Conservation (phyloP, 352 stramenopile genomes). For the Globisporangium cylindrosporum region DNA sequence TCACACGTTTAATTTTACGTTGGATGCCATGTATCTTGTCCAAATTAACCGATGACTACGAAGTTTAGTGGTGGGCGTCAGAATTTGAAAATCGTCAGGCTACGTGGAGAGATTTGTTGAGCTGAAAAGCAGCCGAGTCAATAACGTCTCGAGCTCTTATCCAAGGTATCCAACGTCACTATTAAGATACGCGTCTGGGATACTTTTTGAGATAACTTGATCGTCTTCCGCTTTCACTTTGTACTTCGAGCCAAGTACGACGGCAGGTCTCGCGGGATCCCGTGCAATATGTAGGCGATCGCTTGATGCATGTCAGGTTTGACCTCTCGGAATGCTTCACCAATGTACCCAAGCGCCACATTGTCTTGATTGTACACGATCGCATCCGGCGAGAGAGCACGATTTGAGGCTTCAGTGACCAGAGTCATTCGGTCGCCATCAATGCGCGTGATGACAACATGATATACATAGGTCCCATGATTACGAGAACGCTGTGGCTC, state of each 20-base stretch:
- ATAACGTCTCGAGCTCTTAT: not conserved
- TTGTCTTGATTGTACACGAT: not conserved
- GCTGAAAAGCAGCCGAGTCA: not conserved
- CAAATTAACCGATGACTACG: not conserved
- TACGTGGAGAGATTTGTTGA: not conserved
- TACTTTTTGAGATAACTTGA: not conserved
- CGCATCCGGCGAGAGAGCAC: not conserved
- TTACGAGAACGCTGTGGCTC: not conserved
- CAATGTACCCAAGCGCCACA: not conserved
- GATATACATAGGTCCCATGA: not conserved
- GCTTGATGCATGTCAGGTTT: not conserved
- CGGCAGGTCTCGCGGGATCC: not conserved
- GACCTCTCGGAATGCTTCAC: not conserved
- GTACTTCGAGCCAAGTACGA: not conserved
- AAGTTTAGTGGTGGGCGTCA: not conserved
- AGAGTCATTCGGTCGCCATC: not conserved
- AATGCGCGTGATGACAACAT: not conserved
- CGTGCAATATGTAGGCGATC: not conserved
- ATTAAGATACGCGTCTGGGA: not conserved
- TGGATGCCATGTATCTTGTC: not conserved
- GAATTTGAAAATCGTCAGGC: not conserved
- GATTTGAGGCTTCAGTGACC: not conserved
- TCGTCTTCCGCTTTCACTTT: not conserved
- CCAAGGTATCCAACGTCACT: not conserved
- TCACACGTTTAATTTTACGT: not conserved